A percentile compares a stretch with the other conserved stretches of the same genome.
These are phyloP conservation scores for Cyberlindnera euphorbiiphila DNA, from an alignment of 805 yeast species.

Conservation along the genomic window DNA sequence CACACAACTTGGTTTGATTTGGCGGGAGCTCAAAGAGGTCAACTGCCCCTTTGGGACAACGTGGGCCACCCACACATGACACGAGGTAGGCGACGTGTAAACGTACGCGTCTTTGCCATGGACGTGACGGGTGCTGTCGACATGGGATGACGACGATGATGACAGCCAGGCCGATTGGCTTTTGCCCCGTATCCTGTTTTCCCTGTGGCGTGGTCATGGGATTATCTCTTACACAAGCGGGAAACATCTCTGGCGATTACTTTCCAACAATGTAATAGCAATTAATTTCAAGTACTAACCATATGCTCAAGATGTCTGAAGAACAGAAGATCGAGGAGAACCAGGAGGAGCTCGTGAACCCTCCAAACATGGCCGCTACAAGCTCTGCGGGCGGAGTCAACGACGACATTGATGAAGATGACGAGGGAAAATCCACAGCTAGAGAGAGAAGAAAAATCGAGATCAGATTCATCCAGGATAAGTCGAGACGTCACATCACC, in stretches of 20 bases:
- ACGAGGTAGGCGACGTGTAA: too few relatives aligned
- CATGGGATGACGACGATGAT: too few relatives aligned
- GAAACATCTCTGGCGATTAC: too few relatives aligned
- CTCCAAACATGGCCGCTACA: constrained; percentile 8
- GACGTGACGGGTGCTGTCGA: too few relatives aligned
- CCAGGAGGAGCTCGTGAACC: constrained; percentile 25
- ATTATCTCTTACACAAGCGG: too few relatives aligned
- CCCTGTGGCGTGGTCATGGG: too few relatives aligned
- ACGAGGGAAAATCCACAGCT: constrained; percentile 41
- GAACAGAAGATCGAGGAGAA: constrained; percentile 24
- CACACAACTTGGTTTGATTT: too few relatives aligned
- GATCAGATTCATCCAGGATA: constrained; percentile 95
- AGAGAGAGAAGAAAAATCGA: constrained; percentile 87
- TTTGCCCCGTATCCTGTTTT: too few relatives aligned
- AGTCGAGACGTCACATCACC: constrained; percentile 96
- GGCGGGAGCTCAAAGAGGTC: constrained; percentile 18
- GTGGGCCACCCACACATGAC: too few relatives aligned
- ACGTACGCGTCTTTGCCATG: too few relatives aligned
- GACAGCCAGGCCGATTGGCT: too few relatives aligned
- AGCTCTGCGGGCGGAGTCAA: constrained; percentile 12
- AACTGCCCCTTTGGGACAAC: constrained; percentile 24
- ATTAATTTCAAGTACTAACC: constrained; percentile 15
- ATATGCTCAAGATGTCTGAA: constrained; percentile 21
- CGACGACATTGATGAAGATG: constrained; percentile 41
- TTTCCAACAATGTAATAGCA: too few relatives aligned